A percentile compares a stretch with the other conserved stretches of the same genome.
Conservation (phyloP, 345 rosid species). For the Acer campestre region DNA sequence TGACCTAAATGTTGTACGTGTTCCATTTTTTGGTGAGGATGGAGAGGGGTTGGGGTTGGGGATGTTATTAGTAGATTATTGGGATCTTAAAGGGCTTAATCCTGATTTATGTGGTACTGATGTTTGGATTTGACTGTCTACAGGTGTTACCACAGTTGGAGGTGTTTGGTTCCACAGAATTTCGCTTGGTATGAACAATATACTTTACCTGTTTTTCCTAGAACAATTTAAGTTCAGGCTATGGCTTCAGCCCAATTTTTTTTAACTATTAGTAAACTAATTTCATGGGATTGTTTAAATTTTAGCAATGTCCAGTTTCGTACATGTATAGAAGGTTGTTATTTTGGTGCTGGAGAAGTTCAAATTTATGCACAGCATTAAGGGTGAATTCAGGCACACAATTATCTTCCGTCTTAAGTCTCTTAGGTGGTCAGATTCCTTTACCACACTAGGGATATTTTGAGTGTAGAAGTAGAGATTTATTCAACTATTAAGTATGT, state of each 20-base stretch:
- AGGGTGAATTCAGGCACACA: background rate
- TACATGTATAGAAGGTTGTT: no score
- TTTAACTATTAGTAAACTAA: background rate
- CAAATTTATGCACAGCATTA: background rate
- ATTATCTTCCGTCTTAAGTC: background rate
- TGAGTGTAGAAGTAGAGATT: background rate
- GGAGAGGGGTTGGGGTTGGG: background rate
- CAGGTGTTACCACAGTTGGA: conserved; percentile 76
- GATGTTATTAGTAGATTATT: background rate
- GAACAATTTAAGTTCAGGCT: background rate
- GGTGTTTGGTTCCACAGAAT: conserved; percentile 66
- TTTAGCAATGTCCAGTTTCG: no score
- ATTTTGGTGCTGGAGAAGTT: no score
- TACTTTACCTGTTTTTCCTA: background rate
- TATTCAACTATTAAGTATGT: background rate
- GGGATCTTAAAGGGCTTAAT: background rate
- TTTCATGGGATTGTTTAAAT: no score
- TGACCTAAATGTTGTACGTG: background rate
- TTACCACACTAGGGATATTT: background rate
- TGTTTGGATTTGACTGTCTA: conserved; percentile 9
- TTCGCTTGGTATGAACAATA: conserved; percentile 63
- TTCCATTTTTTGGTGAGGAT: no score
- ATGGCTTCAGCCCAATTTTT: no score
- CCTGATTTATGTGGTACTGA: conserved; percentile 16
- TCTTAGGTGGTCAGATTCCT: background rate